These are phyloP conservation scores for Ustilago hordei DNA, from an alignment of 1,284 basidiomycete genomes.

Conservation along the genomic window DNA sequence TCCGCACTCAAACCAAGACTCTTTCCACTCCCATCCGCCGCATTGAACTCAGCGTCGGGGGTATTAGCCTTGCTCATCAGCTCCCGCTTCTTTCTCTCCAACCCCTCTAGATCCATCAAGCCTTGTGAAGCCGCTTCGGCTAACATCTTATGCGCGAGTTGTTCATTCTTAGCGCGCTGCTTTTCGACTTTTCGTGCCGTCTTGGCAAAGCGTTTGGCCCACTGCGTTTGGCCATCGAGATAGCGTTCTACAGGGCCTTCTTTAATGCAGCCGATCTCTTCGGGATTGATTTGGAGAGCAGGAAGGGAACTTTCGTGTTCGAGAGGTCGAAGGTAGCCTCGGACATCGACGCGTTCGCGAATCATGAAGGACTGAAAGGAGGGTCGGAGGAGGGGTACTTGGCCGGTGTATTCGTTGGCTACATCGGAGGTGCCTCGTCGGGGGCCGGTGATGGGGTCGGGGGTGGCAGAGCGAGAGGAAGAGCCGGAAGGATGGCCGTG, in stretches of 20 bases:
- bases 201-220: conserved; percentile 51
- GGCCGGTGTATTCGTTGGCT: conserved; percentile 61
- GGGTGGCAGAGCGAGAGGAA: neutral
- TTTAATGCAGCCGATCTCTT: conserved; percentile 74
- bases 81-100: conserved; percentile 13
- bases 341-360: conserved; percentile 85
- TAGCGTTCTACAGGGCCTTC: conserved; percentile 69
- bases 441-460: neutral
- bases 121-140: conserved; percentile 40
- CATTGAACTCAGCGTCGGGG: neutral
- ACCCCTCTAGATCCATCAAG: conserved; percentile 20
- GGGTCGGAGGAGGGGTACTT: conserved; percentile 64
- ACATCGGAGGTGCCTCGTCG: conserved; percentile 32
- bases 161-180: conserved; percentile 42
- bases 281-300: conserved; percentile 76
- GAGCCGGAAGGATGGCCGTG: conserved; percentile 22
- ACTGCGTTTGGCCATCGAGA: conserved; percentile 45
- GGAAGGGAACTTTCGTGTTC: conserved; percentile 78
- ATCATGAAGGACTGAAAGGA: conserved; percentile 75
- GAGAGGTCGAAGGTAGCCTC: conserved; percentile 81
- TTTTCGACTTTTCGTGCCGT: conserved; percentile 43
- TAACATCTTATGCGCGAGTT: conserved; percentile 27
- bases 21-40: neutral
- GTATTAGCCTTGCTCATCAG: conserved; percentile 11
- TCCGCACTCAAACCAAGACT: conserved; percentile 7